Evolutionary conservation across 75 land plant species (phyloP), one percentile per base, ranked within the genome.

Genomic region (Selaginella tamariscina): DNA sequence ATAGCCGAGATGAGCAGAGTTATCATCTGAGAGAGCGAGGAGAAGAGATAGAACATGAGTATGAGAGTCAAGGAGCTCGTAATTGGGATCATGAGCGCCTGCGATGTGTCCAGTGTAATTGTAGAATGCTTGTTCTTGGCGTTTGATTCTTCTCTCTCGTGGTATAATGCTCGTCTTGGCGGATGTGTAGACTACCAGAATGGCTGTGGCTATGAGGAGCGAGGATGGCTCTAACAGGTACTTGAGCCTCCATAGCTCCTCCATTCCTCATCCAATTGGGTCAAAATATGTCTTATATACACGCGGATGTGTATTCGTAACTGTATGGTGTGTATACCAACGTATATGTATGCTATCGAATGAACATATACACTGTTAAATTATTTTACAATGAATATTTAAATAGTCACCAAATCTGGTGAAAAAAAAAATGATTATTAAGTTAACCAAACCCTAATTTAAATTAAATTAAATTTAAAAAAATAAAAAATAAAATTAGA

Each of bases 41-140:
- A 79, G 63, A 93, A 93, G 24, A 90, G 73, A 65, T 93, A 93
- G 70, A 93, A 93, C 98, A 87, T 87, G 69, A 90, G 64, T 22
- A 93, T 76, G 56, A 93, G 77, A 68, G 85, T 83, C 73, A 80
- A 86, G 27, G 96, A 93, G 59, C 96, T 87, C 29, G 87, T 77
- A 32, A 93, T 27, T n/a, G 98, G 98, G 44, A 93, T 87, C 88
- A 93, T 76, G 2, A 90, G 77, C 2, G 98, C 98, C 74, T 93
- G 98, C 1, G 91, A 87, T 27, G 68, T 75, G 56, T 85, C 91
- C 24, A 93, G 73, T 0, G 96, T 93, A 27, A 93, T 82, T 23
- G 98, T 81, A 5, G 88, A 79, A 59, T 59, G 26, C 96, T 0
- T 87, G 96, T 2, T 82, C 81, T 62, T 89, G 84, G 2, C 86